A percentile compares a stretch with the other conserved stretches of the same genome.
Evolutionary conservation across 2,329 filamentous ascomycete genomes (phyloP).

Genomic region (Amauroascus verrucosus): DNA sequence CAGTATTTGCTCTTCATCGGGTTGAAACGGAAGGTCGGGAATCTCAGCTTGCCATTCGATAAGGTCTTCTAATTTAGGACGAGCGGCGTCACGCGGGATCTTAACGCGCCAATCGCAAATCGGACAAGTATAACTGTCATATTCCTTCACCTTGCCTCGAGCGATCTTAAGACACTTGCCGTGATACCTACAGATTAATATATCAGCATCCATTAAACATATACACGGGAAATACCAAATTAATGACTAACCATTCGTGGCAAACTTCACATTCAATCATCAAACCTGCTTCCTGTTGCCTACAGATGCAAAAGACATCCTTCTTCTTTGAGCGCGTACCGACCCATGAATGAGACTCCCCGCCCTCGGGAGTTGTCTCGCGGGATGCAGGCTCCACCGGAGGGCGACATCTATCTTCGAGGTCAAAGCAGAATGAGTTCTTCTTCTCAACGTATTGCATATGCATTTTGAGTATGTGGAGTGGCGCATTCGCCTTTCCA

Average conservation of each 20-base stretch:
- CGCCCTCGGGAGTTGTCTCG: slow-evolving; percentile 56
- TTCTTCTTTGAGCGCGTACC: slow-evolving; percentile 47
- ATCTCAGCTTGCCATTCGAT: slow-evolving; percentile 78
- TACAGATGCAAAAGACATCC: slow-evolving; percentile 96
- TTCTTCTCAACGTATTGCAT: slow-evolving; percentile 88
- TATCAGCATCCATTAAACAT: slow-evolving; percentile 9
- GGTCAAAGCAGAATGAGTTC: slow-evolving; percentile 84
- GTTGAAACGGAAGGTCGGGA: slow-evolving; percentile 72
- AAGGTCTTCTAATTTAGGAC: slow-evolving; percentile 88
- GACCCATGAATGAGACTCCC: slow-evolving; percentile 37
- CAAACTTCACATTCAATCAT: slow-evolving; percentile 99
- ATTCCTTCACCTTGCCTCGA: slow-evolving; percentile 92
- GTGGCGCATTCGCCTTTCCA: slow-evolving; percentile 90
- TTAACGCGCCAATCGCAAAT: slow-evolving; percentile 97
- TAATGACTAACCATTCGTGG: slow-evolving; percentile 74
- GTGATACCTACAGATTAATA: slow-evolving; percentile 63
- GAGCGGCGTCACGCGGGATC: slow-evolving; percentile 89
- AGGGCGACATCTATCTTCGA: slow-evolving; percentile 74
- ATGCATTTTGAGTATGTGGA: slow-evolving; percentile 90
- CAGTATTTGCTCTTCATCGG: slow-evolving; percentile 82
- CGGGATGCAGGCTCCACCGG: slow-evolving; percentile 87
- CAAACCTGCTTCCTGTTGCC: slow-evolving; percentile 86
- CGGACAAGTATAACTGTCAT: slow-evolving; percentile 95
- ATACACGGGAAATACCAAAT: slow-evolving; percentile 5
- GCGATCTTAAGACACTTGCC: slow-evolving; percentile 98